phyloP scores from a whole-genome alignment of 495 filamentous ascomycete genomes.

The Penicillium soppii region DNA sequence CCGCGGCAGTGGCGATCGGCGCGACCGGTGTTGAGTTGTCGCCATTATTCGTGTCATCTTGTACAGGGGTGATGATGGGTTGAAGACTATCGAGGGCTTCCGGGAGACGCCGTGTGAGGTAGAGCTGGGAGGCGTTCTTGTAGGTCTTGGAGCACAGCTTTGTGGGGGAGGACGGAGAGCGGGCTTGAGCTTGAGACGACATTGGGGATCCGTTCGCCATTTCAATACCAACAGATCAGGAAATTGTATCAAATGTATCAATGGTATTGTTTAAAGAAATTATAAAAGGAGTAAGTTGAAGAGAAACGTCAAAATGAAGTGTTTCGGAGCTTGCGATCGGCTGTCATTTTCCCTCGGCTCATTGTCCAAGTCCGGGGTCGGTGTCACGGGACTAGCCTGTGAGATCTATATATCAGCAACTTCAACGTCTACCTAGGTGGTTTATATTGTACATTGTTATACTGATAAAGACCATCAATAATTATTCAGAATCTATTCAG shows the following conservation, averaged over 20 bases:
- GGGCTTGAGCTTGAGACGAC: constrained; percentile 46
- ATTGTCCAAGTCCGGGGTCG: constrained; percentile 27
- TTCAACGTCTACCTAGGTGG: too few species aligned
- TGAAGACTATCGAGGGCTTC: constrained; percentile 83
- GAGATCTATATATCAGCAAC: background rate
- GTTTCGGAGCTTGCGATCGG: constrained; percentile 23
- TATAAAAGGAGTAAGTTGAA: constrained; percentile 4
- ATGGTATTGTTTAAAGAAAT: constrained; percentile 6
- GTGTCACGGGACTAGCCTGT: constrained; percentile 28
- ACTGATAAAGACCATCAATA: too few species aligned
- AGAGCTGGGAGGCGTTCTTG: constrained; percentile 85
- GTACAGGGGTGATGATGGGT: constrained; percentile 63
- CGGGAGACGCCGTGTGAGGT: constrained; percentile 84
- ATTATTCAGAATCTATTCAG: too few species aligned
- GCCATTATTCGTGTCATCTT: constrained; percentile 38
- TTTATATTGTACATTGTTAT: too few species aligned
- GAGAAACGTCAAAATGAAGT: constrained; percentile 18
- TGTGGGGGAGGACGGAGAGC: constrained; percentile 53
- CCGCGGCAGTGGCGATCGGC: constrained; percentile 70
- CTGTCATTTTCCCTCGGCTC: constrained; percentile 37
- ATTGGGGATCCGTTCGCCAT: constrained; percentile 36
- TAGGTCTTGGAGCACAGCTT: constrained; percentile 68
- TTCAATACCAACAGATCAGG: constrained; percentile 11
- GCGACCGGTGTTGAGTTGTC: constrained; percentile 46
- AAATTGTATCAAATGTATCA: background rate